Evolutionary conservation across 2,329 filamentous ascomycete species (phyloP).

Genomic region (Paecilomyces niveus): DNA sequence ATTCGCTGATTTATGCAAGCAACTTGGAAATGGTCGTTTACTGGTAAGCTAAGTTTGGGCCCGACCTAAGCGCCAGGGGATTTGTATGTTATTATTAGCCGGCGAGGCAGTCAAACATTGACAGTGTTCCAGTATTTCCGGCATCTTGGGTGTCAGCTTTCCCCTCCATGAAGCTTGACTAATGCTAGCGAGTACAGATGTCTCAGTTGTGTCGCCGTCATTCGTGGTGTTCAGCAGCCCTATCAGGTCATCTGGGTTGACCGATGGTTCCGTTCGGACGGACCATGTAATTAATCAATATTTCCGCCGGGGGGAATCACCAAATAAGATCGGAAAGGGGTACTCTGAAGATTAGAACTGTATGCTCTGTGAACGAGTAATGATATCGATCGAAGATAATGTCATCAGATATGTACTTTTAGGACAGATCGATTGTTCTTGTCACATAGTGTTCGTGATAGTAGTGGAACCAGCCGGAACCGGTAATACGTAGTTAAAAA

Average conservation of each 20-base stretch:
- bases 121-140: not conserved
- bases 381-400: too few relatives aligned
- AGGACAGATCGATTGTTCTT: too few relatives aligned
- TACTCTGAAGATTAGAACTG: too few relatives aligned
- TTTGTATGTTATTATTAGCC: not conserved
- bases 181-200: not conserved
- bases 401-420: too few relatives aligned
- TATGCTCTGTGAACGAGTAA: too few relatives aligned
- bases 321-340: too few relatives aligned
- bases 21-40: not conserved
- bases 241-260: not conserved
- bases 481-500: too few relatives aligned
- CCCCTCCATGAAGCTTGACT: not conserved
- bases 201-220: not conserved
- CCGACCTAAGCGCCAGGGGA: not conserved
- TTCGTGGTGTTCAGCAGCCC: not conserved
- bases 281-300: too few relatives aligned
- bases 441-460: too few relatives aligned
- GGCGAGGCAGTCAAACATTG: not conserved
- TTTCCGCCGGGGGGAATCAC: too few relatives aligned
- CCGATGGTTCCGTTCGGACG: too few relatives aligned
- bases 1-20: not conserved
- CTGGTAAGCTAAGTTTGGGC: not conserved
- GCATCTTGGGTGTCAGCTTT: not conserved
- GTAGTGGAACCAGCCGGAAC: too few relatives aligned